Conservation (phyloP, 2,329 filamentous ascomycete species). For the Claviceps cyperi region DNA sequence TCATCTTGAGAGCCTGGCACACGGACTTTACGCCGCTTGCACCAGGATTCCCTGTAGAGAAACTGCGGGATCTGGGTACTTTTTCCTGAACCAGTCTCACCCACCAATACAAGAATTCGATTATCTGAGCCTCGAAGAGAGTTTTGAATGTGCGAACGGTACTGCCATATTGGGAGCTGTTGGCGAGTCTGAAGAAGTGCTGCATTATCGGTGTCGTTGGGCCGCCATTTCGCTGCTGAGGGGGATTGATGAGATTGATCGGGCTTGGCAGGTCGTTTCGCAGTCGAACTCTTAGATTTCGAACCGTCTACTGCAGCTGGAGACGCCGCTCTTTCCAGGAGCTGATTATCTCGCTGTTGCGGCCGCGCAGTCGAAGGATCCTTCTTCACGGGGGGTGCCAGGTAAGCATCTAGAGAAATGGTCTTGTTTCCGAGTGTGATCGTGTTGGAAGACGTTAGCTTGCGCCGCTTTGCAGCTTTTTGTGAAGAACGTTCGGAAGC, state of each 20-base stretch:
- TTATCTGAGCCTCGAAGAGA: constrained; percentile 39
- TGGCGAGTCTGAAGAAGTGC: constrained; percentile 37
- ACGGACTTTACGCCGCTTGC: constrained; percentile 42
- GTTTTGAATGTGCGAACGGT: constrained; percentile 53
- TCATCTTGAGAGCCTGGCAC: constrained; percentile 25
- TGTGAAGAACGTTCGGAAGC: constrained; percentile 1
- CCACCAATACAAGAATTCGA: constrained; percentile 71
- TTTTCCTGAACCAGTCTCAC: constrained; percentile 93
- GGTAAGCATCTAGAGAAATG: constrained; percentile 35
- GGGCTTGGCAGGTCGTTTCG: not conserved
- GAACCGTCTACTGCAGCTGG: not conserved
- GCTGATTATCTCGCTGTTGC: not conserved
- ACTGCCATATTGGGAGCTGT: constrained; percentile 66
- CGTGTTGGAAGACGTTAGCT: constrained; percentile 18
- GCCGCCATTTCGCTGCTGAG: constrained; percentile 3
- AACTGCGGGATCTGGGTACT: constrained; percentile 95
- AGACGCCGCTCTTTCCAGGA: not conserved
- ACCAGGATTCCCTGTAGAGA: constrained; percentile 67
- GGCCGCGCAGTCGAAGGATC: not conserved
- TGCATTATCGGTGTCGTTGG: constrained; percentile 15
- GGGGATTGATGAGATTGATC: not conserved
- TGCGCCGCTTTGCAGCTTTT: constrained; percentile 24
- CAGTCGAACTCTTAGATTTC: not conserved
- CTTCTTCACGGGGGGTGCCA: constrained; percentile 19
- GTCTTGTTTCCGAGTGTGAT: constrained; percentile 33